phyloP scores from a whole-genome alignment of 768 basidiomycete genomes.

The Russula virescens region DNA sequence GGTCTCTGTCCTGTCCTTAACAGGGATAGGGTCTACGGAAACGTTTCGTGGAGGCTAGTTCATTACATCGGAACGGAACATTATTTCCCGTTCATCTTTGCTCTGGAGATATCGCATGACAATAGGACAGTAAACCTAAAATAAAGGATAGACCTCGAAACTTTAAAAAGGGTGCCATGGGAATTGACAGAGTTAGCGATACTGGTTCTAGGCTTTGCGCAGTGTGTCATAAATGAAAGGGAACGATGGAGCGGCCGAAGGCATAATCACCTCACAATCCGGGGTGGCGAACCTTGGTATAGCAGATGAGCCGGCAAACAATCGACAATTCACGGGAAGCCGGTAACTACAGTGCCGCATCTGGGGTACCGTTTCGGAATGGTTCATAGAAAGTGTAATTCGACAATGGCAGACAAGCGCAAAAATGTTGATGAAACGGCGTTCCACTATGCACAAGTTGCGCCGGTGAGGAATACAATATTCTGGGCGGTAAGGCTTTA shows the following conservation, averaged over 20 bases:
- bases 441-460: slow-evolving; percentile 12
- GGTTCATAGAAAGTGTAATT: neutral
- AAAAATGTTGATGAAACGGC: slow-evolving; percentile 18
- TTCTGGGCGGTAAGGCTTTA: neutral
- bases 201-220: slow-evolving; percentile 7
- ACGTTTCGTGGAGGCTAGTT: slow-evolving; percentile 2
- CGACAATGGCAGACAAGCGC: neutral
- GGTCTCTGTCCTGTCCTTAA: slow-evolving; percentile 27
- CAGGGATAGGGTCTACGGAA: slow-evolving; percentile 4
- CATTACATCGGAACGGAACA: neutral
- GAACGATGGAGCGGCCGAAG: neutral
- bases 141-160: slow-evolving; percentile 14
- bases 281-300: neutral
- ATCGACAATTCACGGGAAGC: slow-evolving; percentile 17
- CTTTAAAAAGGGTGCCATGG: slow-evolving; percentile 7
- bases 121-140: slow-evolving; percentile 10
- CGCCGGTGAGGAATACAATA: neutral
- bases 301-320: slow-evolving; percentile 1
- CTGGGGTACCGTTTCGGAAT: neutral
- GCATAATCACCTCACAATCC: slow-evolving; percentile 5
- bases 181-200: slow-evolving; percentile 2
- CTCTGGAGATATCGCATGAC: slow-evolving; percentile 8
- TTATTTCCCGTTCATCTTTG: slow-evolving; percentile 1
- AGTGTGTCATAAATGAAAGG: slow-evolving; percentile 6
- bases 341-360: neutral